phyloP scores from a whole-genome alignment of 495 filamentous ascomycete genomes.

The Lophiostoma macrostomum region DNA sequence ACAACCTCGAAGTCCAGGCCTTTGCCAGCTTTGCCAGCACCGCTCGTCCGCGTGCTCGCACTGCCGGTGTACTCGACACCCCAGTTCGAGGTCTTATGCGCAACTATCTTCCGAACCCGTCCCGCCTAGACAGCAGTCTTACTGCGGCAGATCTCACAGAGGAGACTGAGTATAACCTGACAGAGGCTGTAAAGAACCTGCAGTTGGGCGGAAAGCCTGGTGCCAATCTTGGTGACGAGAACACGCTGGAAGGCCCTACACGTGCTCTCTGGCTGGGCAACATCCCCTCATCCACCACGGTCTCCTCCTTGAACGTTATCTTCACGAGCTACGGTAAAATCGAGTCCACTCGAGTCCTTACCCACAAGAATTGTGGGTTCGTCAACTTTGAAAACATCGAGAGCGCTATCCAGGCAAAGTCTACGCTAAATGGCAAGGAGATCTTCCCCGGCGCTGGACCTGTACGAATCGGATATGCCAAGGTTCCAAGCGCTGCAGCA shows the following conservation, averaged over 20 bases:
- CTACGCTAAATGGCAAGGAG: slow-evolving; percentile 87
- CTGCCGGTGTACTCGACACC: slow-evolving; percentile 85
- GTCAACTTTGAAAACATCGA: slow-evolving; percentile 93
- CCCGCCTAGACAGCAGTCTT: slow-evolving; percentile 80
- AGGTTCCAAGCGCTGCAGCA: slow-evolving; percentile 81
- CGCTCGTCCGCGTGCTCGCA: slow-evolving; percentile 81
- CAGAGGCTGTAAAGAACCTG: slow-evolving; percentile 76
- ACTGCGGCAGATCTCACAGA: slow-evolving; percentile 76
- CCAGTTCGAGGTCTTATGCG: slow-evolving; percentile 70
- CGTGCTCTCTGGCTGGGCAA: slow-evolving; percentile 95
- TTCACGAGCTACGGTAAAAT: slow-evolving; percentile 89
- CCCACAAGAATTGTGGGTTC: slow-evolving; percentile 98
- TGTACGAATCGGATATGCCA: slow-evolving; percentile 93
- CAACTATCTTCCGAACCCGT: slow-evolving; percentile 75
- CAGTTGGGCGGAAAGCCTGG: slow-evolving; percentile 58
- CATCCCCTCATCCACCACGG: slow-evolving; percentile 95
- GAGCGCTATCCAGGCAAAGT: slow-evolving; percentile 84
- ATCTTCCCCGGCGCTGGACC: slow-evolving; percentile 97
- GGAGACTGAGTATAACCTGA: slow-evolving; percentile 65
- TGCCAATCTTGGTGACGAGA: slow-evolving; percentile 56
- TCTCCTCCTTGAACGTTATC: slow-evolving; percentile 86
- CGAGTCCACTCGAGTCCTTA: slow-evolving; percentile 86
- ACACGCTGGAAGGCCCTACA: slow-evolving; percentile 83
- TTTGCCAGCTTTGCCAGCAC: slow-evolving; percentile 79
- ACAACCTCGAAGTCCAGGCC: slow-evolving; percentile 90